These are phyloP conservation scores for Hyphodiscus sp. DNA, from an alignment of 2,329 filamentous ascomycete genomes.

Conservation along the genomic window DNA sequence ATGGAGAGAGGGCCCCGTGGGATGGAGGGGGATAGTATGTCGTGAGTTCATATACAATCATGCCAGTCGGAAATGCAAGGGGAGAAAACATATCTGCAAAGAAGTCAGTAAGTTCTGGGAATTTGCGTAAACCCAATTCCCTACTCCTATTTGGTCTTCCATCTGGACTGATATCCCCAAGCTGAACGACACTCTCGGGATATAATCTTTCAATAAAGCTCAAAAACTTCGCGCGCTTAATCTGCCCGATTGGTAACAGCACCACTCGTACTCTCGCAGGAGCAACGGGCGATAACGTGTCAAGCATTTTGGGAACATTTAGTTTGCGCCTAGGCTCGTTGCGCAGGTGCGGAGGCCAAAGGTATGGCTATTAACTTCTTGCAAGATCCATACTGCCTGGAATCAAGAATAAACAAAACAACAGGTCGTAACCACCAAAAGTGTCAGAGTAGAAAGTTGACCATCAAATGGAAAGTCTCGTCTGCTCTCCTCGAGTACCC, in stretches of 20 bases:
- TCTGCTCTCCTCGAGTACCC: too few species aligned
- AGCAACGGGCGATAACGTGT: slow-evolving; percentile 84
- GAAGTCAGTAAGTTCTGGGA: slow-evolving; percentile 15
- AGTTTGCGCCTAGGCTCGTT: slow-evolving; percentile 25
- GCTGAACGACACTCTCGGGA: slow-evolving; percentile 71
- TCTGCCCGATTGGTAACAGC: slow-evolving; percentile 78
- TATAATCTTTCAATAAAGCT: slow-evolving; percentile 73
- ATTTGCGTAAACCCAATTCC: slow-evolving; percentile 22
- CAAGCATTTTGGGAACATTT: slow-evolving; percentile 67
- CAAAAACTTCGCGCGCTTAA: slow-evolving; percentile 74
- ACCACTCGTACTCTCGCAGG: slow-evolving; percentile 86
- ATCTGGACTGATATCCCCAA: slow-evolving; percentile 84
- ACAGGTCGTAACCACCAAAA: not conserved
- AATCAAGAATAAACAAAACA: not conserved
- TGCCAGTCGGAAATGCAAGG: slow-evolving; percentile 76
- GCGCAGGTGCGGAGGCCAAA: slow-evolving; percentile 8
- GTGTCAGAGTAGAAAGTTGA: not conserved
- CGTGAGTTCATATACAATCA: slow-evolving; percentile 81
- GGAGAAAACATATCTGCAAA: slow-evolving; percentile 84
- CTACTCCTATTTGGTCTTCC: slow-evolving; percentile 78
- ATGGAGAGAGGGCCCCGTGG: slow-evolving; percentile 74
- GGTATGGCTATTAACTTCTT: not conserved
- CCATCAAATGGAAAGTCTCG: not conserved
- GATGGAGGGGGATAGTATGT: slow-evolving; percentile 74
- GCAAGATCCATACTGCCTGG: slow-evolving; percentile 10